Base-by-base conservation (phyloP, 352 stramenopile genomes). In the Blastocystis sp. region DNA sequence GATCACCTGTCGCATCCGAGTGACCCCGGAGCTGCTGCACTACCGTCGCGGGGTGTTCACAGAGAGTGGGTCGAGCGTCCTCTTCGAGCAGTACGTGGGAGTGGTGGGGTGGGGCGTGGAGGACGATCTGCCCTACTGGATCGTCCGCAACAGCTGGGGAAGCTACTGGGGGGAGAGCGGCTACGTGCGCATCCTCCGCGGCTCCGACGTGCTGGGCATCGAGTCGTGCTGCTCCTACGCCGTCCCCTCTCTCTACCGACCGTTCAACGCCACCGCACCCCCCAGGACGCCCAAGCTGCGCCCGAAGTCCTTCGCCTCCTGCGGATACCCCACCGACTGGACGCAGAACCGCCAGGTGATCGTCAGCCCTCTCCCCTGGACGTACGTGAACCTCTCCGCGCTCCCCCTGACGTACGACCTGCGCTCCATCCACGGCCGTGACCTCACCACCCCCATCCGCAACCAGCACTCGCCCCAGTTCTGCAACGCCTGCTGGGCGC, bases 381-480 rank as follows among this genome's bases (percentile, higher is more conserved):
- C 95, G 63, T 95, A 93, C 11, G 91, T 97, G 45, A 91, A 94
- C 54, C 65, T 93, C 0, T 90, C 92, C 5, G 92, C 96, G 24
- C 90, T 98, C 7, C 97, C 97, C 2, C 94, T 95, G 73, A 79
- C 63, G 13, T 98, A 97, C 92, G 95, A 89, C 24, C 75, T 76
- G 24, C 94, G 95, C 63, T 94, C 98, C 90, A 91, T 98, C 0
- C 92, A 96, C 88, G 96, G 96, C 59, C 94, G 93, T 87, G 96
- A 94, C 91, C 98, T 95, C 91, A 92, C 98, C 24, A 98, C 96
- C 20, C 97, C 96, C 92, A 95, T 96, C 90, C 95, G 98, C 90
- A 99, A 98, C 92, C 96, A 99, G 91, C 97, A 98, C 92, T 97
- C 98, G 70, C 96, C 96, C 34, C 92, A 95, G 91, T 97, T 96